phyloP scores from a whole-genome alignment of 2,329 filamentous ascomycete genomes.

The Stachybotrys echinatus region DNA sequence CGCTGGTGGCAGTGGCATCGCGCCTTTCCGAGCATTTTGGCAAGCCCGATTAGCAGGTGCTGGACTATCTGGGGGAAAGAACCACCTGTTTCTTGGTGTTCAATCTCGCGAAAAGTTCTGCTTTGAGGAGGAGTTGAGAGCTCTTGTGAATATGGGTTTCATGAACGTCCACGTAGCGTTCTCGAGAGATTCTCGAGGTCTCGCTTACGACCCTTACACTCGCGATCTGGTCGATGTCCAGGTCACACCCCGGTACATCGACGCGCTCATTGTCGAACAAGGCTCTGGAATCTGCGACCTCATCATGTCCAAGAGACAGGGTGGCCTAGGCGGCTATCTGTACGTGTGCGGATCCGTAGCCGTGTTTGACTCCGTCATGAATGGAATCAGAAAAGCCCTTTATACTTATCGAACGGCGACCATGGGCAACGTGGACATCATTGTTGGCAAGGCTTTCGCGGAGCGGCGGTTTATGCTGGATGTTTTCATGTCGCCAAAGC shows the following conservation, averaged over 20 bases:
- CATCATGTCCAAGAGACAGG: constrained; percentile 52
- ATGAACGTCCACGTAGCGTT: constrained; percentile 50
- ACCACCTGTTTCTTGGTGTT: constrained; percentile 45
- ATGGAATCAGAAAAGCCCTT: constrained; percentile 48
- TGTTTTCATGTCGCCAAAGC: constrained; percentile 51
- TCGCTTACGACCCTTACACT: constrained; percentile 35
- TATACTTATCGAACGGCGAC: constrained; percentile 47
- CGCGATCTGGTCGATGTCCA: constrained; percentile 43
- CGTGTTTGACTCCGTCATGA: constrained; percentile 46
- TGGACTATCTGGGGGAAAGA: constrained; percentile 33
- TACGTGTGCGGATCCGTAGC: constrained; percentile 23
- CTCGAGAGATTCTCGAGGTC: constrained; percentile 41
- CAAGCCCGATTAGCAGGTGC: constrained; percentile 32
- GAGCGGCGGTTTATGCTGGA: constrained; percentile 52
- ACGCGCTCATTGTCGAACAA: constrained; percentile 45
- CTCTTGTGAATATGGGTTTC: constrained; percentile 33
- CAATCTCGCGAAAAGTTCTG: constrained; percentile 42
- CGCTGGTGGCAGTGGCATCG: constrained; percentile 48
- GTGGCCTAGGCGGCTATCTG: constrained; percentile 36
- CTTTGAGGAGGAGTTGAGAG: constrained; percentile 13
- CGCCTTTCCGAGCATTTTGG: constrained; percentile 50
- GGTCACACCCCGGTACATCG: constrained; percentile 46
- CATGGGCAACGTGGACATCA: constrained; percentile 43
- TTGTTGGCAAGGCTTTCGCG: constrained; percentile 47
- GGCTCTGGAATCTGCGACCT: constrained; percentile 45